Percentiles rank a stretch among this genome's conserved stretches.
Evolutionary conservation across 257 asterid genomes (phyloP).

Genomic region (Hygrophila difformis): DNA sequence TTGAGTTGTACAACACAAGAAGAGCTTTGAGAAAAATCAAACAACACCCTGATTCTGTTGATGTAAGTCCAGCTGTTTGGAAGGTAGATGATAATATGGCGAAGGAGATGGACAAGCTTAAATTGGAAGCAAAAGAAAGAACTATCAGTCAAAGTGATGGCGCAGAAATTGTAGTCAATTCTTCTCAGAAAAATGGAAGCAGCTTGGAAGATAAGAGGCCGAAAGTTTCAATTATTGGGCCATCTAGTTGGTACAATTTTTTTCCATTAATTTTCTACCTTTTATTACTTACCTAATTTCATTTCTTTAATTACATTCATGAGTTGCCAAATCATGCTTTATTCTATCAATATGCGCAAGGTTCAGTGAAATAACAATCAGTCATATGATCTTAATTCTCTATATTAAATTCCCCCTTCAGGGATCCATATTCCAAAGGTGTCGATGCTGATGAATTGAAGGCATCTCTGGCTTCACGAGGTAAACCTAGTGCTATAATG

Average conservation of each 20-base stretch:
- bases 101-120: slow-evolving; percentile 30
- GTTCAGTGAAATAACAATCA: background rate
- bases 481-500: slow-evolving; percentile 40
- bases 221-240: slow-evolving; percentile 47
- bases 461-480: slow-evolving; percentile 67
- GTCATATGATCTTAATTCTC: background rate
- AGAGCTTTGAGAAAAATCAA: slow-evolving; percentile 75
- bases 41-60: slow-evolving; percentile 48
- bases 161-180: slow-evolving; percentile 43
- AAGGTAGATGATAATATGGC: slow-evolving; percentile 24
- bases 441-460: slow-evolving; percentile 51
- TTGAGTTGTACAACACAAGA: slow-evolving; percentile 50
- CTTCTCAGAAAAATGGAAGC: slow-evolving; percentile 34
- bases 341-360: background rate
- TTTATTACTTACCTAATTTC: too few relatives aligned
- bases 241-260: slow-evolving; percentile 52
- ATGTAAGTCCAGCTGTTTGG: slow-evolving; percentile 24
- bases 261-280: background rate
- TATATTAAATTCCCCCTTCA: slow-evolving; percentile 16
- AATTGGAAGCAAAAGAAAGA: slow-evolving; percentile 27
- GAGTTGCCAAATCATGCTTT: too few relatives aligned
- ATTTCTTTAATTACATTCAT: too few relatives aligned
- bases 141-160: slow-evolving; percentile 25
- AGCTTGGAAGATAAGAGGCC: slow-evolving; percentile 28
- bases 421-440: slow-evolving; percentile 77